A percentile compares a stretch with the other conserved stretches of the same genome.
Conservation (phyloP, 176 grass and related monocot species). For the Pontederia crassipes region DNA sequence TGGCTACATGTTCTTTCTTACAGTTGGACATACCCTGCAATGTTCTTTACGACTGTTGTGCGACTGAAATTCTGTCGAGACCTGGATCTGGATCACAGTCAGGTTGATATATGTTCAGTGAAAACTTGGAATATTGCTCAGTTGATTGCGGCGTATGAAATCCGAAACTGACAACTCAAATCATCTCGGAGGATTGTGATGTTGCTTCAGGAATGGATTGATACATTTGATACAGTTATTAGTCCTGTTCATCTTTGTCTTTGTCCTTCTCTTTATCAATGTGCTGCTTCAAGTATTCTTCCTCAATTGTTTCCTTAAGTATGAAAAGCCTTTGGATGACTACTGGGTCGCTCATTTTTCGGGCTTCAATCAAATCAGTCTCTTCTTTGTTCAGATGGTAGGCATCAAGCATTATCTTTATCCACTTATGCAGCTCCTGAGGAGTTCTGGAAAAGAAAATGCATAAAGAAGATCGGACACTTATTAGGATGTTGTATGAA, state of each 20-base stretch:
- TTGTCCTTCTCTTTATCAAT: slow-evolving; percentile 26
- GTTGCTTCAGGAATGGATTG: background rate
- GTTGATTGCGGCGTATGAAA: too few relatives aligned
- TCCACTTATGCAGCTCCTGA: slow-evolving; percentile 81
- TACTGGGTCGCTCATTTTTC: slow-evolving; percentile 62
- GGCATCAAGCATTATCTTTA: slow-evolving; percentile 72
- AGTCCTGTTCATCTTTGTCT: slow-evolving; percentile 26
- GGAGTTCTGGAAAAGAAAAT: slow-evolving; percentile 54
- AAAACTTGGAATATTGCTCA: too few relatives aligned
- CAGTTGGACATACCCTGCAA: too few relatives aligned
- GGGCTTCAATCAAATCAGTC: slow-evolving; percentile 55
- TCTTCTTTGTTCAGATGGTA: slow-evolving; percentile 91
- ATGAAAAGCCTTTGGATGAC: slow-evolving; percentile 73
- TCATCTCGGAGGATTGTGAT: background rate
- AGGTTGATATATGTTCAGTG: too few relatives aligned
- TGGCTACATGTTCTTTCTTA: too few relatives aligned
- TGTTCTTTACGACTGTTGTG: too few relatives aligned
- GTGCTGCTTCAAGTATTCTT: slow-evolving; percentile 66
- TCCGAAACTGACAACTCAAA: too few relatives aligned
- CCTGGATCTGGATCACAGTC: too few relatives aligned
- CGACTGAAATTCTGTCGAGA: too few relatives aligned
- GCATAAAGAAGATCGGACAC: too few relatives aligned
- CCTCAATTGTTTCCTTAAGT: slow-evolving; percentile 64
- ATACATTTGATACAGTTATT: background rate
- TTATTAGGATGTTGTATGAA: too few relatives aligned